Conservation (phyloP, 2,329 filamentous ascomycete genomes). For the Ophiostoma ips region DNA sequence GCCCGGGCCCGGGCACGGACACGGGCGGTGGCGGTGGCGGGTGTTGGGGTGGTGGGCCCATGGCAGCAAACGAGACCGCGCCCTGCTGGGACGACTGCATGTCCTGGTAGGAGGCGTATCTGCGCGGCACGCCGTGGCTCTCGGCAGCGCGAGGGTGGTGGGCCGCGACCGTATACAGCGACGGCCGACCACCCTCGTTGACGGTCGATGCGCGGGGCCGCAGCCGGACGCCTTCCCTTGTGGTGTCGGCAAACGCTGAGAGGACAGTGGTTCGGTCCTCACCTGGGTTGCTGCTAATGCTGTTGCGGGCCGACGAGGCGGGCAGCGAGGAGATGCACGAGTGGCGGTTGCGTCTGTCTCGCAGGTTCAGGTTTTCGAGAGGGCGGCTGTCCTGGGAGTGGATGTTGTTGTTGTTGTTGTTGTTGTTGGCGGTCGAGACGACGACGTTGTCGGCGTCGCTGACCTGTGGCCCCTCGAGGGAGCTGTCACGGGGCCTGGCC, state of each 20-base stretch:
- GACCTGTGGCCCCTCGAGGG: constrained; percentile 31
- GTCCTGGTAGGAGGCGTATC: background rate
- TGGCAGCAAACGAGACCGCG: too few species aligned
- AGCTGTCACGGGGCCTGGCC: constrained; percentile 8
- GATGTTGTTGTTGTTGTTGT: constrained; percentile 40
- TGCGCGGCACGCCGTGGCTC: background rate
- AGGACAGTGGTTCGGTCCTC: constrained; percentile 18
- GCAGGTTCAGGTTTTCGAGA: constrained; percentile 41
- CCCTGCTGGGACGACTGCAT: background rate
- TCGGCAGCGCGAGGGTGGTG: background rate
- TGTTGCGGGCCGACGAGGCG: constrained; percentile 40
- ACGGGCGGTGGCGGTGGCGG: constrained; percentile 9
- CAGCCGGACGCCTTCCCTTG: constrained; percentile 25
- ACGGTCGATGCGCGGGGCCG: constrained; percentile 41
- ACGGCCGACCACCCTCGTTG: constrained; percentile 35
- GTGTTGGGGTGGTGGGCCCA: background rate
- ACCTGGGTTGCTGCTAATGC: constrained; percentile 27
- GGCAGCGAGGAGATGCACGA: constrained; percentile 47
- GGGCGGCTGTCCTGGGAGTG: constrained; percentile 45
- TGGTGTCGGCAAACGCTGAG: constrained; percentile 11
- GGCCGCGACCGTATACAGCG: constrained; percentile 27
- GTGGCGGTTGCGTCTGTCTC: constrained; percentile 41
- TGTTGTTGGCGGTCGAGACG: constrained; percentile 43
- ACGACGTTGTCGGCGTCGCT: constrained; percentile 34
- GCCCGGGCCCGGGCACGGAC: too few species aligned